Conservation (phyloP, 805 yeast species). For the Zygosaccharomyces rouxii region DNA sequence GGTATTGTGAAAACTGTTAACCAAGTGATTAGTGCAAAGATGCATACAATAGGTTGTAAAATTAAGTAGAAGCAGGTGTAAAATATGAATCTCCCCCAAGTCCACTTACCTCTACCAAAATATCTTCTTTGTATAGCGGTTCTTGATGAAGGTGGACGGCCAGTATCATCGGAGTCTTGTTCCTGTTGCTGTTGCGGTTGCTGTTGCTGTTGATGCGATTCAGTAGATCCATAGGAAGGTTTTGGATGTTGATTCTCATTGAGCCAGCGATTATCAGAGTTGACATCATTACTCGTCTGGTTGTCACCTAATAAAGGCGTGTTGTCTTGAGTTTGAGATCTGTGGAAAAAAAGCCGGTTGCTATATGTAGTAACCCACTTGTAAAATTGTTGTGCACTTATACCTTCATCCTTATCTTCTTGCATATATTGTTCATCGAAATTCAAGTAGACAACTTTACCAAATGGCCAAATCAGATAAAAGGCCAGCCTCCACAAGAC, state of each 20-base stretch:
- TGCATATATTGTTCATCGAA: conserved; percentile 74
- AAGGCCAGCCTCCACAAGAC: conserved; percentile 57
- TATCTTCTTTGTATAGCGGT: conserved; percentile 44
- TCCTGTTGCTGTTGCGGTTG: neutral
- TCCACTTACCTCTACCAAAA: conserved; percentile 94
- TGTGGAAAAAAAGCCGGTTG: conserved; percentile 68
- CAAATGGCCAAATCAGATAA: conserved; percentile 84
- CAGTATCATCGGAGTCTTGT: neutral
- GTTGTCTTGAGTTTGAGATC: conserved; percentile 22
- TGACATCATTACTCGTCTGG: conserved; percentile 11
- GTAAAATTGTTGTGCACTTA: conserved; percentile 76
- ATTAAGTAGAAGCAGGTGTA: conserved; percentile 64
- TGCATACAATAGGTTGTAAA: conserved; percentile 59
- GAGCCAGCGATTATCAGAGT: conserved; percentile 26
- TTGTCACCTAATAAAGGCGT: conserved; percentile 11
- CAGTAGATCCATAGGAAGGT: conserved; percentile 7
- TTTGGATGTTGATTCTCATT: conserved; percentile 17
- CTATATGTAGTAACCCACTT: conserved; percentile 78
- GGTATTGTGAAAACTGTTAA: conserved; percentile 84
- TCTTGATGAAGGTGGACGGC: conserved; percentile 4
- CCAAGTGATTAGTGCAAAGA: conserved; percentile 67
- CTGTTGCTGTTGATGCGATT: neutral
- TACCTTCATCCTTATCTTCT: conserved; percentile 88
- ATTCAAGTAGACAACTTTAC: conserved; percentile 73
- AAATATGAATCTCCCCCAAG: conserved; percentile 72